Percentiles rank a stretch among this genome's conserved stretches.
Conservation (phyloP, 495 filamentous ascomycete genomes). For the Hyaloscypha hepaticicola region DNA sequence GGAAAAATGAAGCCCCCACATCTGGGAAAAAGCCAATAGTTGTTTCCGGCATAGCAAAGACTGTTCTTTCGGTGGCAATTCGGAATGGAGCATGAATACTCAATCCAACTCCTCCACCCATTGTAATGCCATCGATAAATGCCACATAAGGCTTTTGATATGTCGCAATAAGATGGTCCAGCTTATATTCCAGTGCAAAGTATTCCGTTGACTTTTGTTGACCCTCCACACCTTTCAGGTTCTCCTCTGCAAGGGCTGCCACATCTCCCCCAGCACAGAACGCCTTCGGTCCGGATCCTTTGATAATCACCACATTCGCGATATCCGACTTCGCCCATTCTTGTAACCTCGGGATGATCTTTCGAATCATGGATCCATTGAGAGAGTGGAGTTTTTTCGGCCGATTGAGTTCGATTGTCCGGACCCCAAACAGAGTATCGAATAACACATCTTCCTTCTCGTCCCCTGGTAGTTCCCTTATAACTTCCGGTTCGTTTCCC, state of each 20-base stretch:
- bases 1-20: slow-evolving; percentile 92
- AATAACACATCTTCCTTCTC: slow-evolving; percentile 91
- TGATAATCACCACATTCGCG: slow-evolving; percentile 89
- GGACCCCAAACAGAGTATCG: slow-evolving; percentile 79
- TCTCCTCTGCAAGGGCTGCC: slow-evolving; percentile 67
- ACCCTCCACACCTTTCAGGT: slow-evolving; percentile 64
- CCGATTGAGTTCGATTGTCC: slow-evolving; percentile 91
- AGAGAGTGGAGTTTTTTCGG: slow-evolving; percentile 87
- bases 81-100: slow-evolving; percentile 93
- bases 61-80: slow-evolving; percentile 91
- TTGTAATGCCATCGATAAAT: slow-evolving; percentile 96
- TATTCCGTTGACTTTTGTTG: slow-evolving; percentile 71
- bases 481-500: slow-evolving; percentile 30
- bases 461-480: slow-evolving; percentile 61
- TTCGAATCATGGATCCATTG: slow-evolving; percentile 88
- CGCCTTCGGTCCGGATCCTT: slow-evolving; percentile 78
- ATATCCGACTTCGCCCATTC: slow-evolving; percentile 95
- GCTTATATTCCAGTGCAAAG: slow-evolving; percentile 88
- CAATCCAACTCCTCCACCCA: slow-evolving; percentile 95
- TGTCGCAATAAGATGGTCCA: slow-evolving; percentile 94
- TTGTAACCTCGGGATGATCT: slow-evolving; percentile 81
- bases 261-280: slow-evolving; percentile 96
- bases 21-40: slow-evolving; percentile 98
- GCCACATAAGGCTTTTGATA: slow-evolving; percentile 91
- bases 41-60: slow-evolving; percentile 98